Conservation (phyloP, 352 stramenopile genomes). For the Phytophthora sp. region DNA sequence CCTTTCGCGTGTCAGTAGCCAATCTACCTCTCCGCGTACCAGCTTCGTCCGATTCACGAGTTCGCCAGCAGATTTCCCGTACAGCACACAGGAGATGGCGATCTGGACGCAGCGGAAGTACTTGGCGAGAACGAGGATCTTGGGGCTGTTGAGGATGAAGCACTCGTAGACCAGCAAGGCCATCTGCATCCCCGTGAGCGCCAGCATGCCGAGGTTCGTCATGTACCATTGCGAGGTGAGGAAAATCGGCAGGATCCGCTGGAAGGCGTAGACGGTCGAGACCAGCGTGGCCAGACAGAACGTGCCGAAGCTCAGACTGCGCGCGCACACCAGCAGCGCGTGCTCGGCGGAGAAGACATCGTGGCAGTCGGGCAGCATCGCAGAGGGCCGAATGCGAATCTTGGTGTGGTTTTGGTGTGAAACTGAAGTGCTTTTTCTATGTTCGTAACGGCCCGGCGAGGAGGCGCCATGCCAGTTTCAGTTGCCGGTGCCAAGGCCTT, state of each 20-base stretch:
- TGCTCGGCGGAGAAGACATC: slow-evolving; percentile 40
- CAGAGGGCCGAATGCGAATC: too few relatives aligned
- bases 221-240: slow-evolving; percentile 60
- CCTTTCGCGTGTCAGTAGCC: too few relatives aligned
- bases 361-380: slow-evolving; percentile 65
- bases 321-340: slow-evolving; percentile 56
- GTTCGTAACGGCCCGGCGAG: background rate
- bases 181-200: slow-evolving; percentile 68
- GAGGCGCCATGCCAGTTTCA: slow-evolving; percentile 8
- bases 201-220: slow-evolving; percentile 66
- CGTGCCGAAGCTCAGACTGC: slow-evolving; percentile 65
- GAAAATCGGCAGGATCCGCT: slow-evolving; percentile 65
- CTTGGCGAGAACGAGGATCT: slow-evolving; percentile 71
- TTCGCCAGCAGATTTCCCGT: slow-evolving; percentile 70
- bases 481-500: background rate
- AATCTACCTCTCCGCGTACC: slow-evolving; percentile 12
- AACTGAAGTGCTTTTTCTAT: background rate
- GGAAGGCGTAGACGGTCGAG: slow-evolving; percentile 47
- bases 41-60: slow-evolving; percentile 51
- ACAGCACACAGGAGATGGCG: slow-evolving; percentile 70
- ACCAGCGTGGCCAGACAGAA: slow-evolving; percentile 62
- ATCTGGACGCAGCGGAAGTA: slow-evolving; percentile 77
- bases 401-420: background rate
- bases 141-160: slow-evolving; percentile 59
- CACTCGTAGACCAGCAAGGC: slow-evolving; percentile 69